phyloP scores from a whole-genome alignment of 2,329 filamentous ascomycete genomes.

The Colletotrichum sp. region DNA sequence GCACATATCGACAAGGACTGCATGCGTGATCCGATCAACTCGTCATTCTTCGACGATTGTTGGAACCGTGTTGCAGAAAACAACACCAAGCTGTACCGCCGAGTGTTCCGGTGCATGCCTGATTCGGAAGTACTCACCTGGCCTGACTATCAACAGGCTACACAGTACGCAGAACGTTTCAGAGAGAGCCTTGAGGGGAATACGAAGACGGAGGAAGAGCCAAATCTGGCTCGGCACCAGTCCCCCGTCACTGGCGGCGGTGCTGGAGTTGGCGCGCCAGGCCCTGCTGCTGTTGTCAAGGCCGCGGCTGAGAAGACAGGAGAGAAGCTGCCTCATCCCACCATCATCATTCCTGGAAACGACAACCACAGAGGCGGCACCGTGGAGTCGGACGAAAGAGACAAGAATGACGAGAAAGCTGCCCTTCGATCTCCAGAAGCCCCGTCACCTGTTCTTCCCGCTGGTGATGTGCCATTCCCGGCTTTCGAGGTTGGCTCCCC shows the following conservation, averaged over 20 bases:
- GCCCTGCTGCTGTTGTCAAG: conserved; percentile 42
- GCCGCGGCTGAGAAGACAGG: conserved; percentile 38
- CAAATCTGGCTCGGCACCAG: conserved; percentile 40
- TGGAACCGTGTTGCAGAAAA: conserved; percentile 91
- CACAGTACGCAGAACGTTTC: conserved; percentile 79
- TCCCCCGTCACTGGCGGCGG: conserved; percentile 36
- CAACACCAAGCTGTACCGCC: conserved; percentile 92
- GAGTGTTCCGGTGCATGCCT: conserved; percentile 96
- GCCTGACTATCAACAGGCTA: conserved; percentile 89
- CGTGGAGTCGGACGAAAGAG: conserved; percentile 29
- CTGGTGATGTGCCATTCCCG: conserved; percentile 52
- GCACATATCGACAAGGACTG: conserved; percentile 86
- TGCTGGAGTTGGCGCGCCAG: conserved; percentile 48
- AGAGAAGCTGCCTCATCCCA: conserved; percentile 32
- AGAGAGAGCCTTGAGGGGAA: conserved; percentile 68
- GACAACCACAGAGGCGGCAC: conserved; percentile 29
- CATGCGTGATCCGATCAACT: conserved; percentile 88
- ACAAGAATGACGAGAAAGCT: conserved; percentile 12
- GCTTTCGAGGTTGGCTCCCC: conserved; percentile 42
- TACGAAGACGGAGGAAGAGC: conserved; percentile 55
- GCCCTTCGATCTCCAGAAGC: conserved; percentile 36
- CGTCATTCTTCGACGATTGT: conserved; percentile 83
- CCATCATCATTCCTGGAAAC: conserved; percentile 36
- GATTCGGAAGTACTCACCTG: conserved; percentile 93
- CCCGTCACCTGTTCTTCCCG: conserved; percentile 46